phyloP scores from a whole-genome alignment of 2,329 filamentous ascomycete species.

The Apiospora kogelbergensis region DNA sequence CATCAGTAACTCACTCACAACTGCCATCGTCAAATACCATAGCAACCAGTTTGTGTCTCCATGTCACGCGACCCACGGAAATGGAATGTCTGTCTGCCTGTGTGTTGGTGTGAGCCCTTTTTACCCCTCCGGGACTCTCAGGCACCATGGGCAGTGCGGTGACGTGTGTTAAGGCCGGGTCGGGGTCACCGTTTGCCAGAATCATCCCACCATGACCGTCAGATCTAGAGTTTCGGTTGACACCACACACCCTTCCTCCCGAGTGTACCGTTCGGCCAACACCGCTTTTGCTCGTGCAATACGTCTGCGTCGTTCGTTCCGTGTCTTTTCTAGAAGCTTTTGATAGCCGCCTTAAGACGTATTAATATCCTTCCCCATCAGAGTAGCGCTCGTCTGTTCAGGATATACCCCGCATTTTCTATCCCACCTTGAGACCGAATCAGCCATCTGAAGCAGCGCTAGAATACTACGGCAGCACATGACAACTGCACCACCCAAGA shows the following conservation, averaged over 20 bases:
- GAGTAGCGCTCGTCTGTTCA: not conserved
- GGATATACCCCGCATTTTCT: not conserved
- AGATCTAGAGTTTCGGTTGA: not conserved
- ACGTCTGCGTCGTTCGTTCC: not conserved
- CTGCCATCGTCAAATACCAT: slow-evolving; percentile 4
- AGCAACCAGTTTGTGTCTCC: not conserved
- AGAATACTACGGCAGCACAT: not conserved
- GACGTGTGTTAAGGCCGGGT: not conserved
- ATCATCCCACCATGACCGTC: slow-evolving; percentile 12
- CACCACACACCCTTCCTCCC: not conserved
- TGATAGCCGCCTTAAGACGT: not conserved
- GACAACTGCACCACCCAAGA: not conserved
- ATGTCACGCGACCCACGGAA: not conserved
- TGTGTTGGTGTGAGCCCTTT: slow-evolving; percentile 6
- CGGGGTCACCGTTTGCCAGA: slow-evolving; percentile 9
- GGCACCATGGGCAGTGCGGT: not conserved
- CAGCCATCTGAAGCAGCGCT: not conserved
- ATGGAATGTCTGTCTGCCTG: not conserved
- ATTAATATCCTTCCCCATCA: slow-evolving; percentile 1
- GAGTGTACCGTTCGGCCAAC: not conserved
- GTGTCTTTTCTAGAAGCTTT: not conserved
- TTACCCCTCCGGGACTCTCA: not conserved
- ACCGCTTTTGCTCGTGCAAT: not conserved
- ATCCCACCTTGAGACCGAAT: slow-evolving; percentile 1
- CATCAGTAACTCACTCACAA: not conserved